These are phyloP conservation scores for Lepidium aucheri DNA, from an alignment of 345 rosid genomes.

Conservation along the genomic window DNA sequence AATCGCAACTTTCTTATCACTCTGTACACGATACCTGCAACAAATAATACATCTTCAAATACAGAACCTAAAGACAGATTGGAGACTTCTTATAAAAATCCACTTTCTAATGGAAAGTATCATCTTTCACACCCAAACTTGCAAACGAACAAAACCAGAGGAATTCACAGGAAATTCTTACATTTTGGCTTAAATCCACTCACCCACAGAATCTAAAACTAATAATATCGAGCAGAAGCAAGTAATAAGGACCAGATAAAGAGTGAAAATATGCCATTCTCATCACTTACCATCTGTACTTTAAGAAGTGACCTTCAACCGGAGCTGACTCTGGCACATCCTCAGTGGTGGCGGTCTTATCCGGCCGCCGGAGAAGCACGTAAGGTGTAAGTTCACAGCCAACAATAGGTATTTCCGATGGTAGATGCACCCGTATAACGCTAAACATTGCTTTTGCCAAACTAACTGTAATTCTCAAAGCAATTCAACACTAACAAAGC, in stretches of 20 bases:
- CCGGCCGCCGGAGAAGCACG: conserved; percentile 71
- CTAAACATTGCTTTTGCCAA: conserved; percentile 69
- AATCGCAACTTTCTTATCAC: conserved; percentile 76
- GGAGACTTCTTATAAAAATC: not conserved
- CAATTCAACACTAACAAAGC: conserved; percentile 25
- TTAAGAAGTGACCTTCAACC: conserved; percentile 74
- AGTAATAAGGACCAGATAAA: not conserved
- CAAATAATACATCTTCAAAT: not conserved
- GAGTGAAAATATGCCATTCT: not conserved
- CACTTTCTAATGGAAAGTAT: not conserved
- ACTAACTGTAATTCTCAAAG: conserved; percentile 32
- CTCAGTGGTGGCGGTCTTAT: conserved; percentile 47
- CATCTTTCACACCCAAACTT: not conserved
- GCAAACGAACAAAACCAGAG: not conserved
- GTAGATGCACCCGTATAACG: conserved; percentile 87
- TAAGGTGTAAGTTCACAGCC: conserved; percentile 97
- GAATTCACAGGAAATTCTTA: not conserved
- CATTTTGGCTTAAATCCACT: not conserved
- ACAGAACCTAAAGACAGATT: not conserved
- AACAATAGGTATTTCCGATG: conserved; percentile 95
- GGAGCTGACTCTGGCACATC: conserved; percentile 86
- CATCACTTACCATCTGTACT: conserved; percentile 74
- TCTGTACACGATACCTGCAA: conserved; percentile 84
- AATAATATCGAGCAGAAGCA: not conserved
- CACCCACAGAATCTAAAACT: not conserved